Conservation (phyloP, 805 yeast genomes). For the Saturnispora bothae region DNA sequence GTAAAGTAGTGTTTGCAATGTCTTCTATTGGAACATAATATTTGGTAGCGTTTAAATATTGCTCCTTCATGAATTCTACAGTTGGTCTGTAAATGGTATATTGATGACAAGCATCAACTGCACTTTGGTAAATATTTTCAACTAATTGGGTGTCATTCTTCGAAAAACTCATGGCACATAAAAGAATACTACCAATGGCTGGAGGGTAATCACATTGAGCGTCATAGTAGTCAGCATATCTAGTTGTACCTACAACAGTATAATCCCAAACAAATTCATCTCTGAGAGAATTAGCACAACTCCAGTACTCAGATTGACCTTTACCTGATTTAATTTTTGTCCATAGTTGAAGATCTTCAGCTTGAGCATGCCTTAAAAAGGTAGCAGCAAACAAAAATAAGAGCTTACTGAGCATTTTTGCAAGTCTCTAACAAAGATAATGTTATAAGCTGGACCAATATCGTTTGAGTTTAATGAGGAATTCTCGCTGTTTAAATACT, state of each 20-base stretch:
- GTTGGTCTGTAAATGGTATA: constrained; percentile 11
- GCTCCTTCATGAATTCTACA: constrained; percentile 6
- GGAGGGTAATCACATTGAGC: constrained; percentile 15
- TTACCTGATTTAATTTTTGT: constrained; percentile 35
- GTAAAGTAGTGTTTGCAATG: constrained; percentile 6
- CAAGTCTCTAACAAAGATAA: background rate
- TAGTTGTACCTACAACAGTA: constrained; percentile 4
- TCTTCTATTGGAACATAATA: constrained; percentile 9
- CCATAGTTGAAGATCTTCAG: background rate
- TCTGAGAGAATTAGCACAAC: constrained; percentile 16
- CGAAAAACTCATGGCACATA: constrained; percentile 9
- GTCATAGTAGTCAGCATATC: constrained; percentile 5
- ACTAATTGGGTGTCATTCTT: constrained; percentile 3
- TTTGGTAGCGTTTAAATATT: constrained; percentile 3
- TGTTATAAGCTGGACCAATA: background rate
- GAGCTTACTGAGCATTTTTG: background rate
- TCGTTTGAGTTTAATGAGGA: no score
- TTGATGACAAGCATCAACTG: constrained; percentile 12
- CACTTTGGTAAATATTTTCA: background rate
- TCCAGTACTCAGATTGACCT: constrained; percentile 34
- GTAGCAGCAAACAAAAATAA: background rate
- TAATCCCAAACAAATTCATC: constrained; percentile 16
- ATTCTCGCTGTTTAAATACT: no score
- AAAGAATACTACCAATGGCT: constrained; percentile 11
- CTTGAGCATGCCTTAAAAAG: background rate